Percentiles rank a stretch among this genome's conserved stretches.
Evolutionary conservation across 306 rosid genomes (phyloP).

Genomic region (Trifolium pratense): DNA sequence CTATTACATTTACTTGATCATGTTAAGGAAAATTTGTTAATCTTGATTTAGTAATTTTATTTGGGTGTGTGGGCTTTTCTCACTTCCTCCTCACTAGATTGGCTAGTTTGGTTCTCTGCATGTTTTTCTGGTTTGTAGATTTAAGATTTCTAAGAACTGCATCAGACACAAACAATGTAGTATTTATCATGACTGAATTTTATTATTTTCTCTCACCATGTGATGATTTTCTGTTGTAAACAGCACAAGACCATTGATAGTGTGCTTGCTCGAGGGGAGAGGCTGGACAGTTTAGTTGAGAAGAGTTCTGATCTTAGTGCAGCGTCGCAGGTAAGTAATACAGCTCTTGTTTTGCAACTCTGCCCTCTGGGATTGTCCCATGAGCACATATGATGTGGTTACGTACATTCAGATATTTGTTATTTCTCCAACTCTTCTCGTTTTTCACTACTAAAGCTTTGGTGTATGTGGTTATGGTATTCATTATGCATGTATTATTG

Average conservation of each 20-base stretch:
- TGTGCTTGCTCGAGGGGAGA: conserved; percentile 97
- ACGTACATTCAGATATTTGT: not conserved
- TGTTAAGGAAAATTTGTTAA: conserved; percentile 2
- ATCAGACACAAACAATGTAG: not conserved
- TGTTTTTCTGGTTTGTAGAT: conserved; percentile 30
- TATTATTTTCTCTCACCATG: conserved; percentile 28
- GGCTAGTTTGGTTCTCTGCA: conserved; percentile 20
- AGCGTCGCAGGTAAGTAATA: conserved; percentile 79
- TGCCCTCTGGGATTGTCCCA: conserved; percentile 13
- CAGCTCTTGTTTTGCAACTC: conserved; percentile 24
- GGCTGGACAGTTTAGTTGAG: conserved; percentile 94
- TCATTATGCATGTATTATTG: not conserved
- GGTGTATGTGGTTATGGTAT: conserved; percentile 1
- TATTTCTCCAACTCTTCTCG: conserved; percentile 6
- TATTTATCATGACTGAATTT: conserved; percentile 22
- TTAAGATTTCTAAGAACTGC: conserved; percentile 26
- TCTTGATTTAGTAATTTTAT: conserved; percentile 14
- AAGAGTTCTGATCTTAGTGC: conserved; percentile 99
- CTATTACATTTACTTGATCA: conserved; percentile 7
- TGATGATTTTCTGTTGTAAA: conserved; percentile 35
- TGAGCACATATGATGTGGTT: not conserved
- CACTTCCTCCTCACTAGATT: conserved; percentile 10
- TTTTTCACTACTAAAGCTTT: conserved; percentile 15
- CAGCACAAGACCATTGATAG: conserved; percentile 99
- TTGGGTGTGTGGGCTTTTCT: conserved; percentile 10